phyloP scores from a whole-genome alignment of 192 early-diverging fungal genomes.

The Chytriomyces sp. region DNA sequence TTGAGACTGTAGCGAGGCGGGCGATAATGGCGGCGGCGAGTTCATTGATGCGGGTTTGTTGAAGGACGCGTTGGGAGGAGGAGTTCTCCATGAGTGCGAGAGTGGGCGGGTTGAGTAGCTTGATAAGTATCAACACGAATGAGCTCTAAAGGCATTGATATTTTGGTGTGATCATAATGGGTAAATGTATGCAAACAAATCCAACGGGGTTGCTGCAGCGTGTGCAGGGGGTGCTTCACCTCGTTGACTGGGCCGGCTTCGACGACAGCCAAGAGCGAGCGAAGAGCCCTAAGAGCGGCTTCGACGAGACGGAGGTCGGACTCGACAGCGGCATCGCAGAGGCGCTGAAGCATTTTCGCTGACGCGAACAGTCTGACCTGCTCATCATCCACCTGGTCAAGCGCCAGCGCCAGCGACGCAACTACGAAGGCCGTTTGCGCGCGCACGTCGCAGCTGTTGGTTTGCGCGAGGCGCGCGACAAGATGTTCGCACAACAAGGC shows the following conservation, averaged over 20 bases:
- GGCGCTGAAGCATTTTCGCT: slow-evolving; percentile 59
- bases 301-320: slow-evolving; percentile 57
- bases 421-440: not conserved
- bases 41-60: not conserved
- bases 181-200: not conserved
- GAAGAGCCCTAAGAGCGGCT: slow-evolving; percentile 66
- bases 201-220: not conserved
- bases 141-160: too few species aligned
- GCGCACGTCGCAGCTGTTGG: not conserved
- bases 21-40: slow-evolving; percentile 18
- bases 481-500: slow-evolving; percentile 71
- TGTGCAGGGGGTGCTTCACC: not conserved
- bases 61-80: not conserved
- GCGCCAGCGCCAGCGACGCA: not conserved
- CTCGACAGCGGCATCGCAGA: slow-evolving; percentile 50
- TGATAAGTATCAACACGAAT: not conserved
- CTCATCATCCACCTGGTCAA: slow-evolving; percentile 58
- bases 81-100: not conserved
- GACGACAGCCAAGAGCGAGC: slow-evolving; percentile 64
- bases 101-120: not conserved
- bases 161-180: not conserved
- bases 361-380: slow-evolving; percentile 61
- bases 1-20: slow-evolving; percentile 61
- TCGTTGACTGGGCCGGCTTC: slow-evolving; percentile 24
- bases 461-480: slow-evolving; percentile 60